Percentiles rank a stretch among this genome's conserved stretches.
phyloP scores from a whole-genome alignment of 345 rosid genomes.

The Syzygium grande region DNA sequence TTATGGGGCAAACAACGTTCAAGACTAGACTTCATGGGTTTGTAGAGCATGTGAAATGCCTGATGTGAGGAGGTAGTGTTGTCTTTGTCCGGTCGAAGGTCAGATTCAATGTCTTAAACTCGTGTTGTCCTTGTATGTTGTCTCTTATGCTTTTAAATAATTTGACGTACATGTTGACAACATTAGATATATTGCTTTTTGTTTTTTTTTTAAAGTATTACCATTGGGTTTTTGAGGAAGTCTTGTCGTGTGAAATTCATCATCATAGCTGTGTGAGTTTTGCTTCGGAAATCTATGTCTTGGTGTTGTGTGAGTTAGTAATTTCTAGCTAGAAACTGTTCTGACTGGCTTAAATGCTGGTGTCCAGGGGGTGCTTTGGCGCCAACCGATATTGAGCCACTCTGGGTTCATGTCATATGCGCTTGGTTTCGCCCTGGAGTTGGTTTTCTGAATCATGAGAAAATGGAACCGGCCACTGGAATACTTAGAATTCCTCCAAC shows the following conservation, averaged over 20 bases:
- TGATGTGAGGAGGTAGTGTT: conserved; percentile 17
- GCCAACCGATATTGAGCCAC: conserved; percentile 59
- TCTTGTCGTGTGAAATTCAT: background rate
- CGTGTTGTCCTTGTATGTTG: background rate
- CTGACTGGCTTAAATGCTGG: background rate
- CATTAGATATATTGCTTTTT: too few relatives aligned
- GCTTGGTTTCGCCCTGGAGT: conserved; percentile 96
- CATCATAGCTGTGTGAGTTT: background rate
- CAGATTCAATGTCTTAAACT: too few relatives aligned
- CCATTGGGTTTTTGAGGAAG: background rate
- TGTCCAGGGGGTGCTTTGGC: conserved; percentile 83
- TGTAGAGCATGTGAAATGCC: conserved; percentile 96
- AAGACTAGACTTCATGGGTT: conserved; percentile 88
- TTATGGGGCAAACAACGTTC: conserved; percentile 65
- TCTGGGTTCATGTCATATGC: conserved; percentile 93
- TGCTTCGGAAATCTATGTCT: background rate
- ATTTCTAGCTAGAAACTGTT: background rate
- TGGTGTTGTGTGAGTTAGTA: background rate
- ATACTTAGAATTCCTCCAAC: conserved; percentile 64
- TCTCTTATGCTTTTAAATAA: background rate
- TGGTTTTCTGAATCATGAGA: conserved; percentile 61
- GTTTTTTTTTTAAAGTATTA: too few relatives aligned
- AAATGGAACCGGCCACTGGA: conserved; percentile 94
- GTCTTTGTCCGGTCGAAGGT: conserved; percentile 75
- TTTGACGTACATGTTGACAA: background rate